Conservation (phyloP, 352 stramenopile species). For the Globisporangium cystogenes region DNA sequence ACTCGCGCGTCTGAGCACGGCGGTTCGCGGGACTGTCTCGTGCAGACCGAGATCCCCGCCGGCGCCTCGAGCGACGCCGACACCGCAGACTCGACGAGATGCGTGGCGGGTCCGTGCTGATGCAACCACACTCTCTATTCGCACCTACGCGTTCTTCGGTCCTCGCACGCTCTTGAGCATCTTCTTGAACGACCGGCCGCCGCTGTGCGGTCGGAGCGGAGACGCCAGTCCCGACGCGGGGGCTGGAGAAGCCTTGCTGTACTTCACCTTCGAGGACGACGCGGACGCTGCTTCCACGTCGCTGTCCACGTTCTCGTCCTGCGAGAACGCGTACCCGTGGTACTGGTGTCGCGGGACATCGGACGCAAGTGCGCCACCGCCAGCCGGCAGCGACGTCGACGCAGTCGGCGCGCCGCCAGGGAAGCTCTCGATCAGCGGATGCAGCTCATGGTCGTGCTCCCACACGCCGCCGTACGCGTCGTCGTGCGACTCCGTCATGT, state of each 20-base stretch:
- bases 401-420: background rate
- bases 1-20: background rate
- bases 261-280: slow-evolving; percentile 17
- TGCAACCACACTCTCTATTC: background rate
- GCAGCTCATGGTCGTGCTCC: slow-evolving; percentile 3
- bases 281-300: slow-evolving; percentile 41
- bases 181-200: slow-evolving; percentile 46
- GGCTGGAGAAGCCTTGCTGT: slow-evolving; percentile 11
- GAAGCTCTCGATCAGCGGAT: slow-evolving; percentile 6
- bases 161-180: slow-evolving; percentile 75
- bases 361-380: background rate
- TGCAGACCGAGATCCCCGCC: slow-evolving; percentile 15
- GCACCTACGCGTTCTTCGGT: slow-evolving; percentile 50
- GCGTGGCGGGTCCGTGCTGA: background rate
- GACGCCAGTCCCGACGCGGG: slow-evolving; percentile 7
- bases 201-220: slow-evolving; percentile 2
- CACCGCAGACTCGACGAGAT: background rate
- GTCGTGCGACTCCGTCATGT: slow-evolving; percentile 19
- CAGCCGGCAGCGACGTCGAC: background rate
- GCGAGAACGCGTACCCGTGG: slow-evolving; percentile 75
- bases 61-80: background rate
- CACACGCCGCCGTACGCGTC: slow-evolving; percentile 5
- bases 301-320: slow-evolving; percentile 71
- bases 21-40: slow-evolving; percentile 3
- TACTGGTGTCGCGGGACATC: slow-evolving; percentile 28